Percentiles rank a stretch among this genome's conserved stretches.
Evolutionary conservation across 1,139 yeast species (phyloP).

Genomic region (Yamadazyma atmosphaerica): DNA sequence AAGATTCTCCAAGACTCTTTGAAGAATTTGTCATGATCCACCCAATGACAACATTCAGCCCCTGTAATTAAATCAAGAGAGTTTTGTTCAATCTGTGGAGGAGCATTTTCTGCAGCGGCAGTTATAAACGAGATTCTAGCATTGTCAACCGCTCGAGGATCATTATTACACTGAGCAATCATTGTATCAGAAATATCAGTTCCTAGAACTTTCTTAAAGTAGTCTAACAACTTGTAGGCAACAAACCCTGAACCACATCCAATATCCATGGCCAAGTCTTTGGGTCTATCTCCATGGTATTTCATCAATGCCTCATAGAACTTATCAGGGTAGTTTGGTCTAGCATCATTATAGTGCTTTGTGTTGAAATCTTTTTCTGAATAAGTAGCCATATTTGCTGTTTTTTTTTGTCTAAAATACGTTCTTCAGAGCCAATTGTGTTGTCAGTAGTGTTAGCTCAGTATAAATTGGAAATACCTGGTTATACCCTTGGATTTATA

Average conservation of each 20-base stretch:
- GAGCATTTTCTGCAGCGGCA: slow-evolving; percentile 11
- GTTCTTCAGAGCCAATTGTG: neutral
- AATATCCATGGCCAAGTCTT: slow-evolving; percentile 54
- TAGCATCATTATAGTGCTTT: slow-evolving; percentile 35
- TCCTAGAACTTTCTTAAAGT: slow-evolving; percentile 55
- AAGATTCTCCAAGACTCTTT: slow-evolving; percentile 49
- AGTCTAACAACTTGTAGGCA: slow-evolving; percentile 51
- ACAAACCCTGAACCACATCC: slow-evolving; percentile 91
- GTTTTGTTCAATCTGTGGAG: slow-evolving; percentile 19
- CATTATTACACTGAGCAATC: slow-evolving; percentile 50
- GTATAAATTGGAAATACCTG: too few relatives aligned
- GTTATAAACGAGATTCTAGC: slow-evolving; percentile 7
- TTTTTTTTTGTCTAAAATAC: neutral
- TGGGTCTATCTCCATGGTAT: slow-evolving; percentile 26
- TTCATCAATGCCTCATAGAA: slow-evolving; percentile 32
- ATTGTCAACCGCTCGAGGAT: slow-evolving; percentile 2
- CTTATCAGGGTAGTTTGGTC: slow-evolving; percentile 38
- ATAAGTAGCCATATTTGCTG: slow-evolving; percentile 37
- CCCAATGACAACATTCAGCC: slow-evolving; percentile 84
- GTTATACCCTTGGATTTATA: neutral
- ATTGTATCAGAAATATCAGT: slow-evolving; percentile 67
- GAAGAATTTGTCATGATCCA: slow-evolving; percentile 56
- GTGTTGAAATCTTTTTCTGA: slow-evolving; percentile 35
- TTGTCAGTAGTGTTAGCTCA: neutral
- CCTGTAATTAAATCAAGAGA: slow-evolving; percentile 64